Evolutionary conservation across 345 rosid genomes (phyloP).

Genomic region (Clausena lansium): DNA sequence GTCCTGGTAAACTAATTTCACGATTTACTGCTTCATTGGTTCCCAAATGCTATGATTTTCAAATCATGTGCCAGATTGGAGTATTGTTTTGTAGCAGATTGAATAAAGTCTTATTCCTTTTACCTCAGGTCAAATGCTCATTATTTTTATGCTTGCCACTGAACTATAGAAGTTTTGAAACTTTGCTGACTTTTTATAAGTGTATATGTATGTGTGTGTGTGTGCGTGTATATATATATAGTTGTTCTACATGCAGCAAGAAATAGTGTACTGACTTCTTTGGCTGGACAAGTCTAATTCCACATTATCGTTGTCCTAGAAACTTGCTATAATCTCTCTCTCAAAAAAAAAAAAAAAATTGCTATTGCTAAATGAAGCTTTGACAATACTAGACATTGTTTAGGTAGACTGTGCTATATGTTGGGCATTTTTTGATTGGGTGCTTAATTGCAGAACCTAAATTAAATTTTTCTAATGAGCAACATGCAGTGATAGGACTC

Average conservation of each 20-base stretch:
- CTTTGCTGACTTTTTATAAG: neutral
- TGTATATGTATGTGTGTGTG: too few species aligned
- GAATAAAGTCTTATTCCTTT: neutral
- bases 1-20: neutral
- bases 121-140: neutral
- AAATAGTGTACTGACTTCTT: neutral
- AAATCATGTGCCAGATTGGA: neutral
- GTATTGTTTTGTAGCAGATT: neutral
- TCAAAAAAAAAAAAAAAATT: neutral
- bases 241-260: neutral
- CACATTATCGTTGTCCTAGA: neutral
- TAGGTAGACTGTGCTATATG: neutral
- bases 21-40: neutral
- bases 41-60: neutral
- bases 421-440: neutral
- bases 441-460: neutral
- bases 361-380: neutral
- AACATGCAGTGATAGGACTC: neutral
- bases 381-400: neutral
- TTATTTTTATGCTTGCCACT: neutral
- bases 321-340: neutral
- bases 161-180: neutral
- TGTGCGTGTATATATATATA: too few species aligned
- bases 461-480: neutral
- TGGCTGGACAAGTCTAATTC: neutral